A percentile compares a stretch with the other conserved stretches of the same genome.
These are phyloP conservation scores for Nitzschia putrida DNA, from an alignment of 108 stramenopile genomes.

Conservation along the genomic window DNA sequence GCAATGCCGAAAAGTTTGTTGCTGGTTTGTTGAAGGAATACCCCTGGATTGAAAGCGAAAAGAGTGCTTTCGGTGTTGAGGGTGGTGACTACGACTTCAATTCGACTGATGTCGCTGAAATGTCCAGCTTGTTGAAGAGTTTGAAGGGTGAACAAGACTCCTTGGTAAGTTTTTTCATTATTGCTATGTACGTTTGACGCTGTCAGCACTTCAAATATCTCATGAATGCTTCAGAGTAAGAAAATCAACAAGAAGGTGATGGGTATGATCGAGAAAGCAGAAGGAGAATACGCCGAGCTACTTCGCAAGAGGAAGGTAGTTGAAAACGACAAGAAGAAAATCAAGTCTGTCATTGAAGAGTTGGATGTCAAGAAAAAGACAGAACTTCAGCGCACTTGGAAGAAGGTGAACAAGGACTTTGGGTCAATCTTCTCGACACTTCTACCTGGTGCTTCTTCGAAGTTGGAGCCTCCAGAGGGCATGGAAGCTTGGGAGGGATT, in stretches of 20 bases:
- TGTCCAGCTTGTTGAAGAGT: slow-evolving; percentile 62
- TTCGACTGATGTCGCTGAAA: slow-evolving; percentile 64
- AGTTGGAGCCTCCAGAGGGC: slow-evolving; percentile 96
- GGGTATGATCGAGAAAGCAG: slow-evolving; percentile 99
- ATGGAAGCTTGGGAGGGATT: slow-evolving; percentile 93
- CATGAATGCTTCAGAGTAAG: slow-evolving; percentile 54
- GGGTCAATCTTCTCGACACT: slow-evolving; percentile 98
- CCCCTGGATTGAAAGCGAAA: slow-evolving; percentile 94
- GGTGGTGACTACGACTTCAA: slow-evolving; percentile 96
- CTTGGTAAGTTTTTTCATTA: slow-evolving; percentile 50
- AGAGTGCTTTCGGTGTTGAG: slow-evolving; percentile 89
- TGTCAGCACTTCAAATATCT: slow-evolving; percentile 10
- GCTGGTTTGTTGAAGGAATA: slow-evolving; percentile 71
- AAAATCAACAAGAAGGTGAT: slow-evolving; percentile 99
- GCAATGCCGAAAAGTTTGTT: slow-evolving; percentile 70
- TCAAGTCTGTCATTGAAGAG: slow-evolving; percentile 94
- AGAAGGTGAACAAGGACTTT: slow-evolving; percentile 97
- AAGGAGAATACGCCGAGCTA: slow-evolving; percentile 97
- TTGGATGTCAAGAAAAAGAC: slow-evolving; percentile 95
- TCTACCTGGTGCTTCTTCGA: slow-evolving; percentile 93
- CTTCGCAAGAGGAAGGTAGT: slow-evolving; percentile 93
- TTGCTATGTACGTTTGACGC: neutral
- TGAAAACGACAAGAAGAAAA: slow-evolving; percentile 98
- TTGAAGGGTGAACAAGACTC: slow-evolving; percentile 84
- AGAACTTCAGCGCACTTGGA: slow-evolving; percentile 92